Evolutionary conservation across 176 grass and related monocot genomes (phyloP), one percentile per base, ranked within the genome.

Genomic region (Triticum aestivum): DNA sequence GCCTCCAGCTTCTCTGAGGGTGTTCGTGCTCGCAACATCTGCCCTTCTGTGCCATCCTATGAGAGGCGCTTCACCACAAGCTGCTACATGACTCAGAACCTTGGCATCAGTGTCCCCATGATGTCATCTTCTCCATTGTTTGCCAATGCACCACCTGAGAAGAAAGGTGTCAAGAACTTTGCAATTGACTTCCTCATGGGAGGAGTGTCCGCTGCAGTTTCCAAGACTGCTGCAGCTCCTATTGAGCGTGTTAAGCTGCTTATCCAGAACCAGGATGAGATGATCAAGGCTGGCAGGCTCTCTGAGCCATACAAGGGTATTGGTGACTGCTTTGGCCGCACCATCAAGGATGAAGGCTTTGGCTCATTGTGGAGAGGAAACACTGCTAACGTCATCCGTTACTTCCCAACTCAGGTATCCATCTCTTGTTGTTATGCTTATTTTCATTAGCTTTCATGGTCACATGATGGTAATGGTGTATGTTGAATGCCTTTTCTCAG

Each of bases 201-300:
- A 27, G 96, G 96, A 32, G 89, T 98, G 77, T 98, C 96, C 2
- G 96, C 96, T 81, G 93, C 96, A 1, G 96, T 98, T 49, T 98
- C 96, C 0, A 98, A 98, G 88, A 98, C 96, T 76, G 96, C 96
- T 24, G 93, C 96, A 5, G 96, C 96, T 86, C 96, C 96, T 3
- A 94, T 98, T 67, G 96, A 98, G 59, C 93, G 96, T 67, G 96
- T 98, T 15, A 98, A 98, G 86, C 86, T 98, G 38, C 81, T 98
- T 69, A 95, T 98, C 68, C 96, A 98, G 86, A 98, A 98, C 78
- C 96, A 98, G 78, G 93, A 95, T 91, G 96, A 98, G 85, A 98
- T 98, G 96, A 92, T 98, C 78, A 98, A 98, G 82, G 24, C 81
- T 71, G 96, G 96, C 32, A 91, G 96, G 81, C 91, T 98, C 2